Base-by-base conservation (phyloP, 2,329 filamentous ascomycete species). In the Paecilomyces sp. region DNA sequence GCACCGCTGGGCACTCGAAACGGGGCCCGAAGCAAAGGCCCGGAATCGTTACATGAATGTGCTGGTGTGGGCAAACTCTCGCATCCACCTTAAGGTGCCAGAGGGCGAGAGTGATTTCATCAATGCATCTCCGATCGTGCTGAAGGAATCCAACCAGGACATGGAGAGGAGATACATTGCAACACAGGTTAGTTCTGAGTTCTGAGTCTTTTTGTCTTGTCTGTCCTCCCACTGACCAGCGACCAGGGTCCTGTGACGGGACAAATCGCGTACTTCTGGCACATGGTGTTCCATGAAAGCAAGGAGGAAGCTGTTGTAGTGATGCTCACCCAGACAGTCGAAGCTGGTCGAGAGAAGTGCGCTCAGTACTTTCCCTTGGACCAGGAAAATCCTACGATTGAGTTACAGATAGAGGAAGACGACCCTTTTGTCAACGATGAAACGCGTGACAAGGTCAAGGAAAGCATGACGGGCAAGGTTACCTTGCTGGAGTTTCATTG, bases 31-130 rank as follows among this genome's bases (percentile, higher is more conserved):
- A 55, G 78, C 85, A 63, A 80, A 80, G 61, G 73, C 76, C 36
- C 83, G 93, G 65, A 95, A 97, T 74, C 87, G 94, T 58, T 99
- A 97, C 76, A 74, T 81, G 58, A 96, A 97, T 70, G 91, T 99
- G 63, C 88, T 92, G 71, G 91, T 92, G 0, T 99, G 90, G 86
- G 87, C 89, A 62, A 87, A 90, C 71, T 96, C 95, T 70, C 87
- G 94, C 41, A 83, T 99, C 59, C 88, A 85, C 71, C 83, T 99
- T 18, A 82, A 84, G 47, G 93, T 97, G 1, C 87, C 90, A 1
- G 83, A 88, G 15, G 88, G 84, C 41, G 79, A 85, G 63, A 83
- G 87, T 62, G 88, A 92, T 74, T 94, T 92, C 72, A 89, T 93
- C 75, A 94, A 94, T 71, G 90, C 90, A 47, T 92, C 89, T 11